Conservation (phyloP, 1,284 basidiomycete genomes). For the Leucoagaricus sp. region DNA sequence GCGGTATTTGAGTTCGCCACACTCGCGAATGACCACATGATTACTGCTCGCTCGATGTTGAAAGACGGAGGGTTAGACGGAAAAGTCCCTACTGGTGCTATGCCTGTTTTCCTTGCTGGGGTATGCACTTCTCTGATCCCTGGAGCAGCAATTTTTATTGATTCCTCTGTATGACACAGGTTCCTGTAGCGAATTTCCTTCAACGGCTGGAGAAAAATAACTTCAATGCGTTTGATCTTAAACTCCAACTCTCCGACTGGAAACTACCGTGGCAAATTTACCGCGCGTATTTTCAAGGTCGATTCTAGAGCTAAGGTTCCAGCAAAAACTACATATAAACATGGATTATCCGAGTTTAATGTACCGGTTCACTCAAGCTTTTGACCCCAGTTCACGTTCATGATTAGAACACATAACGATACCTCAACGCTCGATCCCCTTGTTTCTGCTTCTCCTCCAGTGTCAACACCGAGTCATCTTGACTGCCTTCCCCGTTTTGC, state of each 20-base stretch:
- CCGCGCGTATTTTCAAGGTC: constrained; percentile 65
- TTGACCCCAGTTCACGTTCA: background rate
- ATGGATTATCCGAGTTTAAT: background rate
- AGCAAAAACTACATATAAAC: background rate
- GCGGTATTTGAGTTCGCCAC: constrained; percentile 91
- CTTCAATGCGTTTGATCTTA: constrained; percentile 83
- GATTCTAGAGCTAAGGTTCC: constrained; percentile 42
- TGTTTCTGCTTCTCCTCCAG: constrained; percentile 25
- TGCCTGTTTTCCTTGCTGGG: constrained; percentile 80
- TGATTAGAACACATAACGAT: constrained; percentile 33
- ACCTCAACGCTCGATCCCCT: constrained; percentile 33
- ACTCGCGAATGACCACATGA: constrained; percentile 87
- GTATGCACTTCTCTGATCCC: too few species aligned
- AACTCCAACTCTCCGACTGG: constrained; percentile 79
- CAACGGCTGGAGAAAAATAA: constrained; percentile 73
- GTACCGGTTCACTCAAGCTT: background rate
- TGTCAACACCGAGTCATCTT: constrained; percentile 12
- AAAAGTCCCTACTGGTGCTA: constrained; percentile 62
- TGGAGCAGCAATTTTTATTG: too few species aligned
- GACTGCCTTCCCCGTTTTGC: constrained; percentile 13
- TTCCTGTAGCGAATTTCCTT: constrained; percentile 77
- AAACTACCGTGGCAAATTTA: constrained; percentile 86
- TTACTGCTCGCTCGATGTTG: constrained; percentile 82
- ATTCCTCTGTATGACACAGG: constrained; percentile 40
- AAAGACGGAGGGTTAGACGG: constrained; percentile 53